Evolutionary conservation across 129 eudicot species (phyloP).

Genomic region (Escallonia rubra): DNA sequence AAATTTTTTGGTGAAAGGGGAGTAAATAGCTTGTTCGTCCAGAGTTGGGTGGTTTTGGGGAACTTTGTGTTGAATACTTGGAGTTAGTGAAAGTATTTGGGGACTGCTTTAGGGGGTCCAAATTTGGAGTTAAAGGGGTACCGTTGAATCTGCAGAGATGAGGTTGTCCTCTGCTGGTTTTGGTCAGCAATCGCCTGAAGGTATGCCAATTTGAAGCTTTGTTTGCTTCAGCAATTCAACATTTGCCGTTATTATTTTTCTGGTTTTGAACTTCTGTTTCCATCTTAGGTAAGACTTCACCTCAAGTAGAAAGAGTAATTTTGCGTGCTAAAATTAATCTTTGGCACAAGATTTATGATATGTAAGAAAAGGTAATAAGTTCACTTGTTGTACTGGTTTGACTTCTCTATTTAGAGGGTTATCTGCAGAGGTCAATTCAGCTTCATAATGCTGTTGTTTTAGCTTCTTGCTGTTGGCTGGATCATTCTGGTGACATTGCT

Average conservation of each 20-base stretch:
- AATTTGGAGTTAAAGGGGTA: background rate
- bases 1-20: slow-evolving; percentile 18
- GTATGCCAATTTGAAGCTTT: slow-evolving; percentile 1
- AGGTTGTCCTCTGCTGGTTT: slow-evolving; percentile 32
- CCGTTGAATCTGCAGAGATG: slow-evolving; percentile 26
- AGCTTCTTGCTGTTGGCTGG: background rate
- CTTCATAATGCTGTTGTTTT: background rate
- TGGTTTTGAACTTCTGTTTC: background rate
- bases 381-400: background rate
- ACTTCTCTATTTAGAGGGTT: background rate
- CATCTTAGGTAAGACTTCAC: background rate
- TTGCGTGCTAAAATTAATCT: background rate
- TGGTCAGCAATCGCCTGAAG: slow-evolving; percentile 42
- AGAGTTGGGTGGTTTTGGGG: slow-evolving; percentile 5
- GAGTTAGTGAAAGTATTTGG: slow-evolving; percentile 5
- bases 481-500: background rate
- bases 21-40: background rate
- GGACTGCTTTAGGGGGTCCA: background rate
- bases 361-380: background rate
- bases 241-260: background rate
- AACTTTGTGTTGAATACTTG: slow-evolving; percentile 12
- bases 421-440: background rate
- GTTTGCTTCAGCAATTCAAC: no score
- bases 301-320: background rate
- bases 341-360: background rate